Evolutionary conservation across 176 grass and related monocot species (phyloP), one percentile per base, ranked within the genome.

Genomic region (Lolium rigidum): DNA sequence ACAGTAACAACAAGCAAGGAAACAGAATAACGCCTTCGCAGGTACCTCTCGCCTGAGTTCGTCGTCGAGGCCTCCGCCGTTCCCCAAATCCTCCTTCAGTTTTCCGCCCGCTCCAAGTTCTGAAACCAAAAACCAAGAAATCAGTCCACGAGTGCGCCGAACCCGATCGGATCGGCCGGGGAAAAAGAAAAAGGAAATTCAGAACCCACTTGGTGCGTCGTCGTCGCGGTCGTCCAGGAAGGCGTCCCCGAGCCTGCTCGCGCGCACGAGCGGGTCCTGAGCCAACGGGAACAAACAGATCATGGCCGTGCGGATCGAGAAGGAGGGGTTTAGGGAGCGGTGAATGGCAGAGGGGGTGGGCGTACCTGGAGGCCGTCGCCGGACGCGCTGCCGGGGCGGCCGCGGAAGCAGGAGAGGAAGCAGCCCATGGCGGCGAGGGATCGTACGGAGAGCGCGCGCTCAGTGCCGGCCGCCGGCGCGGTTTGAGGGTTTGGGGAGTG

Each of bases 351-450:
- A 31, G 50, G 21, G 66, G 15, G 12, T 1, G 5, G 16, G 37
- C 80, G 85, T 88, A 89, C 81, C 15, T 48, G 46, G 81, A 86
- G 91, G 17, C 4, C 37, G 7, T 24, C 24, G 74, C 7, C 10
- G 31, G 50, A 22, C 28, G 49, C 10, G 46, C 46, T 47, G 28
- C 54, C 70, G 31, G 77, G 21, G 41, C 31, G 72, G 26, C 44
- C 64, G 14, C 80, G 88, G 68, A 95, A 93, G 82, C 93, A 95
- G 0, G 93, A 95, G 10, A 93, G 85, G 83, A 95, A 93, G 73
- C 86, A 95, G 47, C 90, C 88, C 90, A 95, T 90, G 85, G 74
- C 26, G 71, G 49, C 78, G 26, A 76, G 20, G 54, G 31, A 17
- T 17, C 79, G 37, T 22, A 48, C 17, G 1, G 15, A 14, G 11